phyloP scores from a whole-genome alignment of 345 rosid species.

The Psidium guajava region DNA sequence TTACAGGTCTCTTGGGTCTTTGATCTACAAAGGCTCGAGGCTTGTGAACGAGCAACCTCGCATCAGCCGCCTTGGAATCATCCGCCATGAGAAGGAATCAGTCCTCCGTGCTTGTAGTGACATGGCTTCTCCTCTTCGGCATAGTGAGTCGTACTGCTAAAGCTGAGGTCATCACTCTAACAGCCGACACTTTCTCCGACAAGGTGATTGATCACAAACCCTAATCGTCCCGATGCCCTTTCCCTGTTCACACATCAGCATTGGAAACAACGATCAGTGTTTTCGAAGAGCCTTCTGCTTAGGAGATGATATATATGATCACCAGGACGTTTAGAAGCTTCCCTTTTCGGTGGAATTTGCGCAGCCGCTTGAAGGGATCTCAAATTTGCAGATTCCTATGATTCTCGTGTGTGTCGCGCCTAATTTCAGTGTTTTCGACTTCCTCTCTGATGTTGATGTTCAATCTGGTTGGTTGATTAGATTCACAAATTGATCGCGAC shows the following conservation, averaged over 20 bases:
- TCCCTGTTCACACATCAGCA: not conserved
- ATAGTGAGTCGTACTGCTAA: constrained; percentile 3
- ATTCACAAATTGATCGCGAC: not conserved
- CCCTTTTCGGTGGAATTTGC: not conserved
- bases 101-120: constrained; percentile 1
- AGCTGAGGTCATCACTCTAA: constrained; percentile 82
- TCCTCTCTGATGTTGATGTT: not conserved
- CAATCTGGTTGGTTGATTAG: not conserved
- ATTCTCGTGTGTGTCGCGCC: not conserved
- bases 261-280: not conserved
- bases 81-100: constrained; percentile 4
- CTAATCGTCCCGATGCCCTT: not conserved
- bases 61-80: not conserved
- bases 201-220: constrained; percentile 36
- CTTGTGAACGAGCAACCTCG: not conserved
- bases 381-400: not conserved
- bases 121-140: constrained; percentile 18
- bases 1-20: not conserved
- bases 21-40: not conserved
- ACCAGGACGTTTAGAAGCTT: not conserved
- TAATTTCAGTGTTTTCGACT: not conserved
- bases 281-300: not conserved
- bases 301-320: not conserved
- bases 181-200: constrained; percentile 85
- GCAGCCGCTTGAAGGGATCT: not conserved